Base-by-base conservation (phyloP, 768 basidiomycete species). In the Macrocybe gigantea region DNA sequence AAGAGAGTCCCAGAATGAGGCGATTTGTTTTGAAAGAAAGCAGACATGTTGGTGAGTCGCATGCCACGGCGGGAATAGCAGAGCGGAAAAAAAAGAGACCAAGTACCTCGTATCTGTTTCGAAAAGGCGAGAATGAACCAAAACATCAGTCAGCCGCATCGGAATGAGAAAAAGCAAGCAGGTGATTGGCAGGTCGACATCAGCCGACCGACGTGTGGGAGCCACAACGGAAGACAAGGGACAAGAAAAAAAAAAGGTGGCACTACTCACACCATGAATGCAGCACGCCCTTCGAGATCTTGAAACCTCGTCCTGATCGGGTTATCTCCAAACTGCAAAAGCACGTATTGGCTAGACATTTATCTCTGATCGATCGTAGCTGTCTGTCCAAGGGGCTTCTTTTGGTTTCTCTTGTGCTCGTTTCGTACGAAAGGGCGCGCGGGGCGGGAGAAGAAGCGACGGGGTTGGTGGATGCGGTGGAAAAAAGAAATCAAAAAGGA, bases 291-390 rank as follows among this genome's bases (percentile, higher is more conserved):
- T 52, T 86, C 82, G 7, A 75, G 60, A 61, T 89, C 86, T 59
- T 82, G 74, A 55, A 80, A 87, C 32, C 65, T 65, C 46, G 78
- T 75, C 38, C 70, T 73, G 64, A 83, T 79, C 0, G 78, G 78
- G 59, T 88, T 77, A 41, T 72, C 67, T n/a, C 79, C 82, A 56
- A 73, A 83, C 59, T 88, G 85, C 44, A 80, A 68, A 43, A 88
- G 76, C 29, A 77, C 63, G 53, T 77, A 75, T 30, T 70, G 45
- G 40, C 40, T 39, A 41, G 59, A 50, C 59, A 60, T 60, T 15
- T 44, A 22, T 44, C 31, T 11, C 42, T 10, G 42, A 33, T 33
- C 22, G 22, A 22, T 22, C 22, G 22, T 22, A 22, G 22, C 22
- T 22, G 22, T 22, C 22, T 22, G 22, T 22, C 22, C 22, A 22